A percentile compares a stretch with the other conserved stretches of the same genome.
phyloP scores from a whole-genome alignment of 495 filamentous ascomycete genomes.

The Aspergillus heteromorphus region DNA sequence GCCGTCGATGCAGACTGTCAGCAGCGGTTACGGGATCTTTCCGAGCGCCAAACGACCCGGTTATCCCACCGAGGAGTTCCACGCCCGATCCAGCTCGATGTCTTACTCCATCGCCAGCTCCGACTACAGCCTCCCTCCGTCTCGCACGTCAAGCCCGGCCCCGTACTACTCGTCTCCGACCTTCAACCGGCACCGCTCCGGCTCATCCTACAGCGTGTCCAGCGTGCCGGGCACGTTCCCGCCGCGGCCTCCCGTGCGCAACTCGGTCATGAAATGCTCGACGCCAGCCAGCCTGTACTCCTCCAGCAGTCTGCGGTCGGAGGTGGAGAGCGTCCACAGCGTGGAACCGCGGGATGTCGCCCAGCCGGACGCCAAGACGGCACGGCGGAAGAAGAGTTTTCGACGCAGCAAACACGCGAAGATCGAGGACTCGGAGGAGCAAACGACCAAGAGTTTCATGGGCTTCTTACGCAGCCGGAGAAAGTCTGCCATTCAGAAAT shows the following conservation, averaged over 20 bases:
- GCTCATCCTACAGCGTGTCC: conserved; percentile 24
- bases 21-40: conserved; percentile 20
- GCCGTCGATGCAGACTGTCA: conserved; percentile 26
- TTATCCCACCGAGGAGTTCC: conserved; percentile 15
- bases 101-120: conserved; percentile 19
- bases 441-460: conserved; percentile 29
- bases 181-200: conserved; percentile 21
- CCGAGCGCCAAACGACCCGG: conserved; percentile 11
- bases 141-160: conserved; percentile 18
- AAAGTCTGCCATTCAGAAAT: conserved; percentile 19
- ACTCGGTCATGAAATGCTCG: conserved; percentile 32
- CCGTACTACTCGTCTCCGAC: conserved; percentile 12
- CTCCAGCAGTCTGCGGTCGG: conserved; percentile 52
- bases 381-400: conserved; percentile 19
- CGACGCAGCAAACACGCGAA: conserved; percentile 10
- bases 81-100: conserved; percentile 16
- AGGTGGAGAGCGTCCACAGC: conserved; percentile 51
- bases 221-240: conserved; percentile 9
- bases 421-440: conserved; percentile 8
- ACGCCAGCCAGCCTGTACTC: conserved; percentile 72
- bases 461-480: conserved; percentile 30
- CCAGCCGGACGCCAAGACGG: conserved; percentile 8
- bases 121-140: conserved; percentile 19
- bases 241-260: conserved; percentile 23
- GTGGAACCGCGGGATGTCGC: conserved; percentile 4